phyloP scores from a whole-genome alignment of 1,284 basidiomycete species.

The Papiliotrema fonsecae region DNA sequence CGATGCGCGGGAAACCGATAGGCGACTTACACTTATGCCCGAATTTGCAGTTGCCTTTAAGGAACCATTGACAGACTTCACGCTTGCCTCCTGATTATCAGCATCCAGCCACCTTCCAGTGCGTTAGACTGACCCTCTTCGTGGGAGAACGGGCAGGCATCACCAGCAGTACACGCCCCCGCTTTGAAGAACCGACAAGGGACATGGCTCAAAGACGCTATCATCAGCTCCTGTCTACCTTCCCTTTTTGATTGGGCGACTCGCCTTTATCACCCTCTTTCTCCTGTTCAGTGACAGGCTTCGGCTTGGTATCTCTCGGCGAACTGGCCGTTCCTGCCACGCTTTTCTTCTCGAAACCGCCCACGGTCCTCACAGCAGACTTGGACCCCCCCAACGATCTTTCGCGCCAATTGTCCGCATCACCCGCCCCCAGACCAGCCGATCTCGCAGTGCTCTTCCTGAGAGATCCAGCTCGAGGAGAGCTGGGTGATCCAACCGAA shows the following conservation, averaged over 20 bases:
- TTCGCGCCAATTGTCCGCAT: constrained; percentile 9
- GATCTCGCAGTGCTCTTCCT: background rate
- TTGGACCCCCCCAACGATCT: constrained; percentile 5
- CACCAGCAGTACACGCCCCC: constrained; percentile 85
- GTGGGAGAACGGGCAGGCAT: constrained; percentile 95
- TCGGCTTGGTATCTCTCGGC: background rate
- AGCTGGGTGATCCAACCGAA: background rate
- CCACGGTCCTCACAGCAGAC: constrained; percentile 12
- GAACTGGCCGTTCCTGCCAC: background rate
- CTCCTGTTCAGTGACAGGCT: background rate
- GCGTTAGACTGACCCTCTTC: constrained; percentile 8
- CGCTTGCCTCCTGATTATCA: constrained; percentile 62
- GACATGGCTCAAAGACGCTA: constrained; percentile 71
- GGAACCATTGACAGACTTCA: constrained; percentile 88
- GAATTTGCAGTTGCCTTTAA: constrained; percentile 87
- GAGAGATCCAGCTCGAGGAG: constrained; percentile 1
- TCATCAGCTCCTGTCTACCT: constrained; percentile 3
- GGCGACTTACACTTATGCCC: constrained; percentile 75
- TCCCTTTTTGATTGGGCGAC: background rate
- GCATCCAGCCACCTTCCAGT: background rate
- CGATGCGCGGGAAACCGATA: background rate
- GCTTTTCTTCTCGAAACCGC: constrained; percentile 14
- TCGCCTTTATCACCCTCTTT: background rate
- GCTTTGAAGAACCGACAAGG: constrained; percentile 98
- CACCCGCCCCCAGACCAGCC: too few relatives aligned